Conservation (phyloP, 768 basidiomycete species). For the Tylopilus intermedius region DNA sequence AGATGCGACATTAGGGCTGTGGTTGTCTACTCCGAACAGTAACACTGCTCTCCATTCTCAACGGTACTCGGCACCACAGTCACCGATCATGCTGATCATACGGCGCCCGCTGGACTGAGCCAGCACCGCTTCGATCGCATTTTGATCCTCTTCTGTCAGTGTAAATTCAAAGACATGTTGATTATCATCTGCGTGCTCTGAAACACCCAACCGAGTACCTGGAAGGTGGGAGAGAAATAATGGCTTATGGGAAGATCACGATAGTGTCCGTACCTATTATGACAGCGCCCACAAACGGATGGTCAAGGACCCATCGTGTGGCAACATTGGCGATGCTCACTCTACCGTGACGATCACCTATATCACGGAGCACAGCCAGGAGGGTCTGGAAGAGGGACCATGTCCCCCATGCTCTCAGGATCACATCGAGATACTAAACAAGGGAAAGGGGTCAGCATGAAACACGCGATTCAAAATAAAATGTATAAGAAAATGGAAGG, state of each 20-base stretch:
- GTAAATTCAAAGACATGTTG: constrained; percentile 53
- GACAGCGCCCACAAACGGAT: constrained; percentile 70
- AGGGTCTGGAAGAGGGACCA: constrained; percentile 74
- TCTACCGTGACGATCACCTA: constrained; percentile 63
- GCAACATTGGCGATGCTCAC: constrained; percentile 74
- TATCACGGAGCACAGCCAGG: constrained; percentile 49
- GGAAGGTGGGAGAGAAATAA: background rate
- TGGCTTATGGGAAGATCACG: background rate
- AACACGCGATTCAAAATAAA: background rate
- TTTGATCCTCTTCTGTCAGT: constrained; percentile 52
- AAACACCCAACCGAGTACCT: constrained; percentile 73
- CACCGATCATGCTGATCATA: constrained; percentile 67
- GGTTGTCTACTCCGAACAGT: background rate
- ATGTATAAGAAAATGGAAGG: background rate
- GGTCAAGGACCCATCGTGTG: constrained; percentile 79
- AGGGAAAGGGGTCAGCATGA: background rate
- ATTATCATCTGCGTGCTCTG: constrained; percentile 72
- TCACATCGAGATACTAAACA: constrained; percentile 78
- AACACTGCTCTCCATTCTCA: background rate
- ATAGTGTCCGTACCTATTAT: constrained; percentile 52
- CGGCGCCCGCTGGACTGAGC: constrained; percentile 54
- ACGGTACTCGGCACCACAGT: constrained; percentile 84
- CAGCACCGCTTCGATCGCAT: constrained; percentile 60
- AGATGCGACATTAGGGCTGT: background rate
- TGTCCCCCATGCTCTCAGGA: constrained; percentile 70